Evolutionary conservation across 306 rosid species (phyloP).

Genomic region (Lagenaria siceraria): DNA sequence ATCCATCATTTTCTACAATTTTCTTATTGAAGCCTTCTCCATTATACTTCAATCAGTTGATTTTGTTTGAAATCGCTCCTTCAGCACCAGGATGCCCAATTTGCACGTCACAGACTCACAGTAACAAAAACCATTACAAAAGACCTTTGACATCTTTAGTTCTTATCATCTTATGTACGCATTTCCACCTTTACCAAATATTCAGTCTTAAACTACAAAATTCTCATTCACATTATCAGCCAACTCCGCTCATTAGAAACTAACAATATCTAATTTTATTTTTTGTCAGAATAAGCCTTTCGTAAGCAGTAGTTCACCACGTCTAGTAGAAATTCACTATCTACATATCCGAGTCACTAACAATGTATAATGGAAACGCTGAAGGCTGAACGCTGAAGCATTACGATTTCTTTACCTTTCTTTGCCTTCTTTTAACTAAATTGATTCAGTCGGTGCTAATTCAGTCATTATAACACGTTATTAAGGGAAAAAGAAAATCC

Average conservation of each 20-base stretch:
- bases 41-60: constrained; percentile 1
- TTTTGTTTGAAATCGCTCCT: background rate
- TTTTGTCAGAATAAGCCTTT: background rate
- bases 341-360: background rate
- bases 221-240: background rate
- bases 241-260: background rate
- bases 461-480: background rate
- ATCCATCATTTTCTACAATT: background rate
- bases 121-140: background rate
- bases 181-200: background rate
- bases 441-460: background rate
- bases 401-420: background rate
- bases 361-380: background rate
- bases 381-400: background rate
- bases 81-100: background rate
- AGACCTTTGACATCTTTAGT: background rate
- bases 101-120: background rate
- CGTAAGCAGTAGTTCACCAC: background rate
- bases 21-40: background rate
- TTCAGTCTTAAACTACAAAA: background rate
- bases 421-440: background rate
- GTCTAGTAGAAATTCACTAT: background rate
- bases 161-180: background rate
- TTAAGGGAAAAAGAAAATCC: background rate
- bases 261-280: background rate